These are phyloP conservation scores for Cinnamomum chago DNA, from an alignment of 164 flowering plant species.

Conservation along the genomic window DNA sequence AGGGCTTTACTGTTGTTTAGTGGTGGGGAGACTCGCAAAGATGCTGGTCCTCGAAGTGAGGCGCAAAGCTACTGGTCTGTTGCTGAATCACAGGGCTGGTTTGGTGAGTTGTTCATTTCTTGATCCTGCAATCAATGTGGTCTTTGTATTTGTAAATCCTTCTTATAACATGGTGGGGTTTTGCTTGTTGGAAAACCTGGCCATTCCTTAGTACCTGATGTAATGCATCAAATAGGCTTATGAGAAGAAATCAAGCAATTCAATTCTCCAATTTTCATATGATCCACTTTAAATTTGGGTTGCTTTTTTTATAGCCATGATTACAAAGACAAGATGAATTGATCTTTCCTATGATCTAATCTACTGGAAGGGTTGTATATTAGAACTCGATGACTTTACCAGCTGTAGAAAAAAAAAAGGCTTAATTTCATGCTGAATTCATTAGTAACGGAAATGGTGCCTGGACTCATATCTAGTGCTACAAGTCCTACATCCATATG, in stretches of 20 bases:
- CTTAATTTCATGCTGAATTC: too few species aligned
- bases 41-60: constrained; percentile 97
- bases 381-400: too few species aligned
- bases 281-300: not conserved
- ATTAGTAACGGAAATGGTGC: too few species aligned
- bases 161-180: not conserved
- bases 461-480: too few species aligned
- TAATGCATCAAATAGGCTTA: not conserved
- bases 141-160: not conserved
- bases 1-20: constrained; percentile 82
- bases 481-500: too few species aligned
- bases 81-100: constrained; percentile 91
- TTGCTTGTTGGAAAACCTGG: not conserved
- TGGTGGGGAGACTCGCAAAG: constrained; percentile 96
- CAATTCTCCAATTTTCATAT: not conserved
- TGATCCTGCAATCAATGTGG: not conserved
- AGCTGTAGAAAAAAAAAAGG: too few species aligned
- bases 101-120: constrained; percentile 60
- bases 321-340: not conserved
- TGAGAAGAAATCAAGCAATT: not conserved
- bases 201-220: not conserved
- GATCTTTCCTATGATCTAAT: not conserved
- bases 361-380: too few species aligned
- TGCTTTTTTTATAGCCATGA: not conserved
- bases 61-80: constrained; percentile 99